Conservation (phyloP, 164 flowering plant genomes). For the Tinospora cordifolia region DNA sequence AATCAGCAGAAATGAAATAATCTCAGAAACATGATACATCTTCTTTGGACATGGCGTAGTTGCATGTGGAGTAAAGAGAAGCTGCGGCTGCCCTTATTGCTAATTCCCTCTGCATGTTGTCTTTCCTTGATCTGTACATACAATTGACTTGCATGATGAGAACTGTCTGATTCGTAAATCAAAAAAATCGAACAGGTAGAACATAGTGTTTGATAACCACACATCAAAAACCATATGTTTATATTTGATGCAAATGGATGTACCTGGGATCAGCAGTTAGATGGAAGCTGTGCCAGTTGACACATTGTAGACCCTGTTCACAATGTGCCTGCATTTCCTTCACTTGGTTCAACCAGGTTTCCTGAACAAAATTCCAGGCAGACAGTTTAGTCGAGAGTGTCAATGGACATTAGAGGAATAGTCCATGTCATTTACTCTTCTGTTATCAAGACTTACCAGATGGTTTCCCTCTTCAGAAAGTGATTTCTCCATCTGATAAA, state of each 20-base stretch:
- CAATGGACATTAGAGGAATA: not conserved
- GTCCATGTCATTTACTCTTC: no score
- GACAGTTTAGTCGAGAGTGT: not conserved
- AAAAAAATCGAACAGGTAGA: not conserved
- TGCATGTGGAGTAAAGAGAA: constrained; percentile 85
- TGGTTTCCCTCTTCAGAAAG: constrained; percentile 75
- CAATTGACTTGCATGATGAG: not conserved
- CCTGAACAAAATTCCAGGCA: constrained; percentile 33
- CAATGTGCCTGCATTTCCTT: constrained; percentile 70
- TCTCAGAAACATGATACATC: constrained; percentile 40
- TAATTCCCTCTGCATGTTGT: constrained; percentile 38
- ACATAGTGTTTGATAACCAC: no score
- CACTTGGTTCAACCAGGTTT: constrained; percentile 62
- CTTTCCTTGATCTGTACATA: constrained; percentile 30
- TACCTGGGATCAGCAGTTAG: constrained; percentile 39
- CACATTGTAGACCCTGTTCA: constrained; percentile 48
- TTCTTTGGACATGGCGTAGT: constrained; percentile 40
- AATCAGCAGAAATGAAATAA: not conserved
- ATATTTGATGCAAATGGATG: not conserved
- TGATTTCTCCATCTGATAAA: constrained; percentile 72
- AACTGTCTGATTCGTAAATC: not conserved
- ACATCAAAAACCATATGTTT: no score
- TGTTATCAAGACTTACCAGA: constrained; percentile 41
- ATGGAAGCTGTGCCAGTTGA: constrained; percentile 23
- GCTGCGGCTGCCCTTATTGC: constrained; percentile 86